These are phyloP conservation scores for Heritiera fomes DNA, from an alignment of 345 rosid species.

Conservation along the genomic window DNA sequence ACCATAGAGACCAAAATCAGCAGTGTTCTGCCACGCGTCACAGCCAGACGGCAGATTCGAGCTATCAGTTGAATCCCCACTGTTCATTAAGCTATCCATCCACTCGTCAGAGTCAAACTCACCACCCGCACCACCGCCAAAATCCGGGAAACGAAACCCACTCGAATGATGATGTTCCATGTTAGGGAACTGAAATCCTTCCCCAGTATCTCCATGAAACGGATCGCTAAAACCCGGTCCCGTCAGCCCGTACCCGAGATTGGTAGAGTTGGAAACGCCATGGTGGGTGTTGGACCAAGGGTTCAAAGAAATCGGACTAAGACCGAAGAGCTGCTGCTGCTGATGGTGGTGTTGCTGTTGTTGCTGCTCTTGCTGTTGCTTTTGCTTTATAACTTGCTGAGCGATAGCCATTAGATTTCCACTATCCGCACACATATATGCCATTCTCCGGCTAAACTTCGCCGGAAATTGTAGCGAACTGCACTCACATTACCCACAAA, in stretches of 20 bases:
- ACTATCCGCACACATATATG: slow-evolving; percentile 95
- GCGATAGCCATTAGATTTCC: slow-evolving; percentile 98
- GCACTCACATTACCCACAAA: slow-evolving; percentile 34
- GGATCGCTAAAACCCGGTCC: slow-evolving; percentile 67
- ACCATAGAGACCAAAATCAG: slow-evolving; percentile 62
- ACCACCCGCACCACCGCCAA: slow-evolving; percentile 48
- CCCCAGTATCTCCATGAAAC: slow-evolving; percentile 58
- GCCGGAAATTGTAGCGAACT: slow-evolving; percentile 29
- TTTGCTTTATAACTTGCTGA: slow-evolving; percentile 92
- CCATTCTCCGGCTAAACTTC: slow-evolving; percentile 64
- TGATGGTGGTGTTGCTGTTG: slow-evolving; percentile 60
- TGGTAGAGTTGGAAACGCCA: slow-evolving; percentile 32
- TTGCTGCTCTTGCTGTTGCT: slow-evolving; percentile 79
- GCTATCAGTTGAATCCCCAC: slow-evolving; percentile 68
- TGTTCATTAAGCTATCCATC: slow-evolving; percentile 81
- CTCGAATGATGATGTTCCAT: slow-evolving; percentile 51
- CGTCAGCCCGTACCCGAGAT: slow-evolving; percentile 43
- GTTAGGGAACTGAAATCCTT: slow-evolving; percentile 60
- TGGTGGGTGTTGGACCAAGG: slow-evolving; percentile 46
- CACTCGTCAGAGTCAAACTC: slow-evolving; percentile 95
- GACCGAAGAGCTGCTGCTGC: slow-evolving; percentile 47
- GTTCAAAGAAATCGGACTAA: slow-evolving; percentile 47
- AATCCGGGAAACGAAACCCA: slow-evolving; percentile 65
- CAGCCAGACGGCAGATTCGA: slow-evolving; percentile 61
- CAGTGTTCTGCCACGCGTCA: slow-evolving; percentile 66